Conservation (phyloP, 768 basidiomycete species). For the Termitomyces sp. region DNA sequence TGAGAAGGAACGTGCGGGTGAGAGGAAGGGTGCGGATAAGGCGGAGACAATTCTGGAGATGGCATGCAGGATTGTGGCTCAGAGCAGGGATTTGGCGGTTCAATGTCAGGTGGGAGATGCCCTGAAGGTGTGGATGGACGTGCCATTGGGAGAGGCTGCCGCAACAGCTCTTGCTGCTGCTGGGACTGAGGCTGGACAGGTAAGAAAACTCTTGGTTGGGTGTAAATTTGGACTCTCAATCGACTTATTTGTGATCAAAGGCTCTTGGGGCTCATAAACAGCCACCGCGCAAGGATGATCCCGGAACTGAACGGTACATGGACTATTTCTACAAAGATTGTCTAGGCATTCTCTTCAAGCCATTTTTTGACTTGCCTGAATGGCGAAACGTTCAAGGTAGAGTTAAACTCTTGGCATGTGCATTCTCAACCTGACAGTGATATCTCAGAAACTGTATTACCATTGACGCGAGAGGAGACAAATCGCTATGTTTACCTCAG, state of each 20-base stretch:
- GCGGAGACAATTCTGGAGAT: conserved; percentile 75
- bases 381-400: conserved; percentile 39
- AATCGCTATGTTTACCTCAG: conserved; percentile 87
- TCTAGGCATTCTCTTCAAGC: conserved; percentile 74
- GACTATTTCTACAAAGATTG: conserved; percentile 92
- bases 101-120: conserved; percentile 92
- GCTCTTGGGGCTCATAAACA: conserved; percentile 36
- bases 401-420: not conserved
- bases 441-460: conserved; percentile 45
- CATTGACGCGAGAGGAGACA: conserved; percentile 68
- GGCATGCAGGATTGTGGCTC: conserved; percentile 74
- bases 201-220: conserved; percentile 14
- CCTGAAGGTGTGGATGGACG: conserved; percentile 77
- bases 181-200: conserved; percentile 32
- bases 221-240: not conserved
- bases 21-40: conserved; percentile 55
- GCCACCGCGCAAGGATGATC: conserved; percentile 71
- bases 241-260: conserved; percentile 26
- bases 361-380: conserved; percentile 72
- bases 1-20: conserved; percentile 57
- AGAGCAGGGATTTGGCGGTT: conserved; percentile 79
- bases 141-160: conserved; percentile 44
- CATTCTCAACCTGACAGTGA: conserved; percentile 2
- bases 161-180: conserved; percentile 24
- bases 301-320: conserved; percentile 83